These are phyloP conservation scores for Pezicula carpinea DNA, from an alignment of 2,329 filamentous ascomycete species.

Conservation along the genomic window DNA sequence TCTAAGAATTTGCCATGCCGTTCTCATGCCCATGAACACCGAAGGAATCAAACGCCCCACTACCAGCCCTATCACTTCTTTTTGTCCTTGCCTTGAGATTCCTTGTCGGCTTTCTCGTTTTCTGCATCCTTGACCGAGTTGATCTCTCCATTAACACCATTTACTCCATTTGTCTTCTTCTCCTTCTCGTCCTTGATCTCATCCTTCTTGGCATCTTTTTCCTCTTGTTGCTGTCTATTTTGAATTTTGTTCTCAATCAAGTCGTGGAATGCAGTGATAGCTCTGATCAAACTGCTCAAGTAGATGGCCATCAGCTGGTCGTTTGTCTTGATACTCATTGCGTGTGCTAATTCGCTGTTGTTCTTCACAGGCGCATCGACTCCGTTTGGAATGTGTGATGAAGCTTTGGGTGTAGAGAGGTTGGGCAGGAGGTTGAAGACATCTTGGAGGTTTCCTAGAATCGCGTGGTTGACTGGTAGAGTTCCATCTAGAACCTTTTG, in stretches of 20 bases:
- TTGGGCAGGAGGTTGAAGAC: slow-evolving; percentile 98
- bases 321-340: slow-evolving; percentile 99
- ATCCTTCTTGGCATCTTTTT: slow-evolving; percentile 79
- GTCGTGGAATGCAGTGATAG: slow-evolving; percentile 98
- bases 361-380: slow-evolving; percentile 42
- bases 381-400: slow-evolving; percentile 46
- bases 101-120: slow-evolving; percentile 49
- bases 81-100: slow-evolving; percentile 33
- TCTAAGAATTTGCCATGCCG: slow-evolving; percentile 20
- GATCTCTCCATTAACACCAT: slow-evolving; percentile 45
- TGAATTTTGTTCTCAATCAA: slow-evolving; percentile 99
- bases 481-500: slow-evolving; percentile 93
- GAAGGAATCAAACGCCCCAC: slow-evolving; percentile 16
- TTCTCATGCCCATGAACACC: slow-evolving; percentile 21
- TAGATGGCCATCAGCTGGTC: slow-evolving; percentile 99
- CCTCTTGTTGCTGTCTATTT: slow-evolving; percentile 94
- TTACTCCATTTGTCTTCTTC: slow-evolving; percentile 54
- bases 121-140: slow-evolving; percentile 44
- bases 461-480: slow-evolving; percentile 93
- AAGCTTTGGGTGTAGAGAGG: slow-evolving; percentile 74
- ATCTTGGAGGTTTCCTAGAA: slow-evolving; percentile 96
- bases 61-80: slow-evolving; percentile 31
- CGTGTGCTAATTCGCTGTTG: slow-evolving; percentile 84
- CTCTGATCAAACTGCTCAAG: slow-evolving; percentile 90
- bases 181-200: slow-evolving; percentile 57